Conservation (phyloP, 805 yeast species). For the Starmerella geochares region DNA sequence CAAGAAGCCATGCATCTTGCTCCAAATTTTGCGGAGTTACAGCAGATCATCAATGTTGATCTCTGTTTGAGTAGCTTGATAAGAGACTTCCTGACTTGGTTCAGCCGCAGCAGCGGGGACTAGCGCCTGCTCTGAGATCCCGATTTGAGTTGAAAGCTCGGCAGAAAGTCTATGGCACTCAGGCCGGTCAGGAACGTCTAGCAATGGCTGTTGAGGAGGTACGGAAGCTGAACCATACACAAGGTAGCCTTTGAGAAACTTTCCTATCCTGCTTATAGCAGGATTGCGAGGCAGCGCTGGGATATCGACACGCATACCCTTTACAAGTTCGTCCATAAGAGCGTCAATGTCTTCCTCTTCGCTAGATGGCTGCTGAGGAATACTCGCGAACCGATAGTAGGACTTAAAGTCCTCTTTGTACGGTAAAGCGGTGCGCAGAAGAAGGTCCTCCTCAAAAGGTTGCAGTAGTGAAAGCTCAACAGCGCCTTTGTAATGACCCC, state of each 20-base stretch:
- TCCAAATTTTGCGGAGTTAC: background rate
- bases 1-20: background rate
- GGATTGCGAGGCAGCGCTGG: slow-evolving; percentile 8
- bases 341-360: slow-evolving; percentile 13
- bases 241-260: slow-evolving; percentile 5
- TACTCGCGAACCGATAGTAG: slow-evolving; percentile 14
- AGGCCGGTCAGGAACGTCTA: background rate
- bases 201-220: background rate
- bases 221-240: slow-evolving; percentile 10
- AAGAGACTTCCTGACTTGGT: slow-evolving; percentile 1
- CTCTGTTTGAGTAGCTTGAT: slow-evolving; percentile 6
- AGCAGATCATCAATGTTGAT: slow-evolving; percentile 3
- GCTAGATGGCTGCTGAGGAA: slow-evolving; percentile 5
- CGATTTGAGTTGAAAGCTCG: slow-evolving; percentile 2
- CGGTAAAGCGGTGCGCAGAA: slow-evolving; percentile 21
- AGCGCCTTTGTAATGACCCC: slow-evolving; percentile 10
- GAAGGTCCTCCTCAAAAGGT: slow-evolving; percentile 13
- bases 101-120: background rate
- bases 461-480: slow-evolving; percentile 18
- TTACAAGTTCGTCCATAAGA: slow-evolving; percentile 18
- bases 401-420: slow-evolving; percentile 20
- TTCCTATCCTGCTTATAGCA: slow-evolving; percentile 3
- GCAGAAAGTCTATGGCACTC: background rate
- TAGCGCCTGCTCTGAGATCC: slow-evolving; percentile 13
- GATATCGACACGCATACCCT: slow-evolving; percentile 7